Evolutionary conservation across 1,139 yeast genomes (phyloP), one percentile per base, ranked within the genome.

Genomic region (Debaryomyces sp.): DNA sequence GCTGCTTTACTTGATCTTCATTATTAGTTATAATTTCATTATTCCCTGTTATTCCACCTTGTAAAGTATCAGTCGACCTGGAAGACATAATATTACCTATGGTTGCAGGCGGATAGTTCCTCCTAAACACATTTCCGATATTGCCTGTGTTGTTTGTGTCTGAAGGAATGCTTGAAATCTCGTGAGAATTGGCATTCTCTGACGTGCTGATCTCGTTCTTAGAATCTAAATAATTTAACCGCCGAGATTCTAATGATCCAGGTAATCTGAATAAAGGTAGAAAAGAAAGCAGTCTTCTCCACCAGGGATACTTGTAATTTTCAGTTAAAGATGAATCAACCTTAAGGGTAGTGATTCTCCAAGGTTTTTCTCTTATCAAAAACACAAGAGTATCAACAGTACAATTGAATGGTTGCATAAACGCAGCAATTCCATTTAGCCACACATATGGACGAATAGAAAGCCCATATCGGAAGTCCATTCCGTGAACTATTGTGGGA

Each of bases 341-440:
- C 23, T 36, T 36, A 9, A 37, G 18, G 5, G 37, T 37, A 1
- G 29, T 36, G 10, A 46, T 29, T 45, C 72, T 70, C 92, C 92
- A 87, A 2, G 97, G 97, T 51, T 73, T 79, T 63, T 91, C 97
- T 46, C 96, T 77, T 53, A 84, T 79, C 38, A 87, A 71, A 61
- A 89, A 90, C 10, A 90, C 96, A 30, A 82, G 54, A 0, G 92
- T 77, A 63, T 91, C 96, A 34, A 90, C 84, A 43, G 85, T 76
- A 45, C 96, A 91, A 64, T 85, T 87, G 55, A 89, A 78, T 1
- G 96, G 94, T 64, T 87, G 91, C 77, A 85, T 82, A 58, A 85
- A 85, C 0, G 95, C 87, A 10, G 88, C 83, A 50, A 87, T 67
- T 44, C 82, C 79, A 47, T 82, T 78, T 41, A 89, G 66, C 88